Evolutionary conservation across 225 moss, liverwort and hornwort species (phyloP), one percentile per base, ranked within the genome.

Genomic region (Antitrichia curtipendula): DNA sequence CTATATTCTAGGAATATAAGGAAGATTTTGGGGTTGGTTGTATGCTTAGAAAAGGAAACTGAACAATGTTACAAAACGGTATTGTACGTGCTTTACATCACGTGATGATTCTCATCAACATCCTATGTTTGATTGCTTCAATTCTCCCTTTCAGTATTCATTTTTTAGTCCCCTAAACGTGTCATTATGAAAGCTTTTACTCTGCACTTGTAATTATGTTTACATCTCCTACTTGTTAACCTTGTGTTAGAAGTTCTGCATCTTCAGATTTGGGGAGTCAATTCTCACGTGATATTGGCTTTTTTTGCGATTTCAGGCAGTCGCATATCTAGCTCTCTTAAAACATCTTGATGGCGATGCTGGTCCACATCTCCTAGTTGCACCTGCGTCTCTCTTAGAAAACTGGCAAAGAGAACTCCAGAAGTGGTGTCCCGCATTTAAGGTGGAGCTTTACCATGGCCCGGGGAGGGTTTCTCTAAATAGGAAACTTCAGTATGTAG

Each of bases 391-490:
- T 84, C 91, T 98, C 56, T 88, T 98, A 84, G 98, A 97, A 60
- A 98, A 98, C 59, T 98, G 98, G 98, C 96, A 96, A 88, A 95
- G 98, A 73, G 98, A 98, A 90, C 97, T 98, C 53, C 92, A 92
- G 84, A 97, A 94, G 87, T 98, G 98, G 98, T 98, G 98, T 91
- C 98, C 98, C 24, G 93, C 96, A 65, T 97, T 98, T 84, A 93
- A 84, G 84, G 98, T 98, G 57, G 96, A 97, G 56, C 91, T 98
- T 78, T 98, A 96, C 58, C 98, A 98, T 87, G 98, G 98, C 41
- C 95, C 94, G 60, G 97, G 96, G 74, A 94, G 98, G 88, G 94
- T 91, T 71, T 86, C 93, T 65, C 78, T 96, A 61, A 95, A 95
- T 85, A 94, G 94, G 87, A 95, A 93, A 88, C 95, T 97, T 66